Conservation (phyloP, 176 grass and related monocot species). For the Dactylis glomerata region DNA sequence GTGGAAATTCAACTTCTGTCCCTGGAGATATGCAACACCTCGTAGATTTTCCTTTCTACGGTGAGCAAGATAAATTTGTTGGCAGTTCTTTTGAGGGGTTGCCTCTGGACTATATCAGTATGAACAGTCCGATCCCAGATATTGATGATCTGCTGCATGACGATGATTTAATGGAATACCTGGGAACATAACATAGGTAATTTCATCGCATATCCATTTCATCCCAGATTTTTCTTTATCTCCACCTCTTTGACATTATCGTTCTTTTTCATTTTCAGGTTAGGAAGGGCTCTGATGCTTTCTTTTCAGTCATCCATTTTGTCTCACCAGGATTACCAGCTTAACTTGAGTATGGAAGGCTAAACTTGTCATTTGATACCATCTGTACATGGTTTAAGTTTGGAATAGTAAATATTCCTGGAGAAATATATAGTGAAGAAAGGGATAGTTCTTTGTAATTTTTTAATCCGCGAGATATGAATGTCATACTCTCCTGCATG, state of each 20-base stretch:
- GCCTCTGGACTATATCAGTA: conserved; percentile 80
- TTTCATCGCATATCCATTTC: conserved; percentile 22
- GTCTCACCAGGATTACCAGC: conserved; percentile 14
- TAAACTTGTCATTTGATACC: conserved; percentile 36
- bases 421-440: conserved; percentile 27
- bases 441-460: conserved; percentile 11
- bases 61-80: conserved; percentile 77
- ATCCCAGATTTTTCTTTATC: conserved; percentile 2
- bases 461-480: conserved; percentile 18
- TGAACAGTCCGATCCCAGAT: conserved; percentile 78
- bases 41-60: conserved; percentile 68
- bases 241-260: conserved; percentile 28
- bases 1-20: conserved; percentile 49
- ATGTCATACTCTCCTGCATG: conserved; percentile 14
- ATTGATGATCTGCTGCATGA: conserved; percentile 87
- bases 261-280: conserved; percentile 38
- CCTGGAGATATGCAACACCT: conserved; percentile 56
- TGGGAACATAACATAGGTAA: conserved; percentile 80
- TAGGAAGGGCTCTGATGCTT: conserved; percentile 5
- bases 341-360: conserved; percentile 43
- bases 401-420: conserved; percentile 24
- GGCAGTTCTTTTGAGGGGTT: conserved; percentile 78
- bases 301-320: conserved; percentile 34
- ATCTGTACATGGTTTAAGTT: conserved; percentile 26
- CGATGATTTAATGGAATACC: conserved; percentile 95